Evolutionary conservation across 2,329 filamentous ascomycete species (phyloP).

Genomic region (Alternaria postmessia): DNA sequence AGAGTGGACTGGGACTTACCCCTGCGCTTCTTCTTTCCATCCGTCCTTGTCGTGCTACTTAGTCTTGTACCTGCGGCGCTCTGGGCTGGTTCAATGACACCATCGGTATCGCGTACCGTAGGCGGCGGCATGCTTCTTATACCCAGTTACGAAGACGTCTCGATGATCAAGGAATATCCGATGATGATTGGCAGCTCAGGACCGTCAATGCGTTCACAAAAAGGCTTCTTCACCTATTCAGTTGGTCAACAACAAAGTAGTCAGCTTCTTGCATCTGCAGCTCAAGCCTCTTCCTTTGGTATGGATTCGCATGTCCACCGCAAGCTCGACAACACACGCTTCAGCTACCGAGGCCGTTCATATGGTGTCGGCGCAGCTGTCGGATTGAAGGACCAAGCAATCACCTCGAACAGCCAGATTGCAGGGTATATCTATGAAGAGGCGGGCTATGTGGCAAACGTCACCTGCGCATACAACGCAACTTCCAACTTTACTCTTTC

Average conservation of each 20-base stretch:
- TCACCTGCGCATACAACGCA: constrained; percentile 50
- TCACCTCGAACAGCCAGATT: constrained; percentile 24
- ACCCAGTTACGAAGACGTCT: constrained; percentile 37
- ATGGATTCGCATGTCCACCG: constrained; percentile 25
- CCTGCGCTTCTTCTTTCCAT: constrained; percentile 40
- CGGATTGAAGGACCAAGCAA: constrained; percentile 30
- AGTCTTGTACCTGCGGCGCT: constrained; percentile 38
- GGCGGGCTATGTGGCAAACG: constrained; percentile 35
- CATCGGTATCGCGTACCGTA: constrained; percentile 28
- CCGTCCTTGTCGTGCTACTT: constrained; percentile 30
- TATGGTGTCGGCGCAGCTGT: constrained; percentile 57
- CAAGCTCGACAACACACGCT: constrained; percentile 41
- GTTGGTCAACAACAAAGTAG: constrained; percentile 36
- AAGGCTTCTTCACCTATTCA: constrained; percentile 40
- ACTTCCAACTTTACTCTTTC: constrained; percentile 42
- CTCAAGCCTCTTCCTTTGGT: constrained; percentile 32
- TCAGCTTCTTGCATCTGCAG: constrained; percentile 33
- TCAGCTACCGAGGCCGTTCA: constrained; percentile 46
- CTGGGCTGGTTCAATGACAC: constrained; percentile 43
- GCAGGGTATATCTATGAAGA: constrained; percentile 31
- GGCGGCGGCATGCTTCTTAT: constrained; percentile 25
- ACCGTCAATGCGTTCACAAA: constrained; percentile 31
- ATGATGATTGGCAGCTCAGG: constrained; percentile 36
- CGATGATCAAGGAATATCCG: constrained; percentile 38
- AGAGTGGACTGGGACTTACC: constrained; percentile 40